phyloP scores from a whole-genome alignment of 768 basidiomycete genomes.

The Daedaleopsis sinensis region DNA sequence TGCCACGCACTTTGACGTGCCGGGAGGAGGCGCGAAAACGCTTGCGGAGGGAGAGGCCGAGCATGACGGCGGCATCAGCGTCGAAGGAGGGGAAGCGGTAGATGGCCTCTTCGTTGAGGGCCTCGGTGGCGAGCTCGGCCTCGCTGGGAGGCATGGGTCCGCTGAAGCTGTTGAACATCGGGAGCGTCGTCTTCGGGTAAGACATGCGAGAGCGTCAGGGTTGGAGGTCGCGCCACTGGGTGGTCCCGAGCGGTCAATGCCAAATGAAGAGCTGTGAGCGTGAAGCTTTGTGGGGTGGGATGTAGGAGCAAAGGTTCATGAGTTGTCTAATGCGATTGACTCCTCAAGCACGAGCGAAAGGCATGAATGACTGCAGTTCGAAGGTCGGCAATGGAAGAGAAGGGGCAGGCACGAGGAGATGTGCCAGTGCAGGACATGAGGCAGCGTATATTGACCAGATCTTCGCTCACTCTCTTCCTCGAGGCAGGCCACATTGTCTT shows the following conservation, averaged over 20 bases:
- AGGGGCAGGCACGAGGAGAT: conserved; percentile 2
- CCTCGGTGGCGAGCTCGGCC: conserved; percentile 71
- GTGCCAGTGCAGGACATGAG: neutral
- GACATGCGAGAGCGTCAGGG: neutral
- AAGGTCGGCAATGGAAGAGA: neutral
- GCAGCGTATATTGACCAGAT: too few relatives aligned
- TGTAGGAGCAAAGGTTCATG: neutral
- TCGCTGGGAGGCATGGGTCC: conserved; percentile 62
- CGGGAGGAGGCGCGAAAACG: conserved; percentile 76
- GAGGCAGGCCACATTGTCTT: too few relatives aligned
- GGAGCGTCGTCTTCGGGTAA: neutral
- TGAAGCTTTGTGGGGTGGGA: neutral
- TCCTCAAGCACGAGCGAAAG: neutral
- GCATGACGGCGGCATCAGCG: conserved; percentile 77
- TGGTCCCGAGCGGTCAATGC: neutral
- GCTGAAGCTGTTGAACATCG: conserved; percentile 20
- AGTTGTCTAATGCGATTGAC: neutral
- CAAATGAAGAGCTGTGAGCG: neutral
- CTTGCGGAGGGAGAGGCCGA: conserved; percentile 79
- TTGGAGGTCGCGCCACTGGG: neutral
- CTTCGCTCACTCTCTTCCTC: too few relatives aligned
- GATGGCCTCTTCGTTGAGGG: conserved; percentile 67
- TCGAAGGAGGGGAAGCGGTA: conserved; percentile 77
- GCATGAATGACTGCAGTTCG: neutral
- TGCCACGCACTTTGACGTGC: conserved; percentile 76